These are phyloP conservation scores for Penicillium malachiteum DNA, from an alignment of 495 filamentous ascomycete species.

Conservation along the genomic window DNA sequence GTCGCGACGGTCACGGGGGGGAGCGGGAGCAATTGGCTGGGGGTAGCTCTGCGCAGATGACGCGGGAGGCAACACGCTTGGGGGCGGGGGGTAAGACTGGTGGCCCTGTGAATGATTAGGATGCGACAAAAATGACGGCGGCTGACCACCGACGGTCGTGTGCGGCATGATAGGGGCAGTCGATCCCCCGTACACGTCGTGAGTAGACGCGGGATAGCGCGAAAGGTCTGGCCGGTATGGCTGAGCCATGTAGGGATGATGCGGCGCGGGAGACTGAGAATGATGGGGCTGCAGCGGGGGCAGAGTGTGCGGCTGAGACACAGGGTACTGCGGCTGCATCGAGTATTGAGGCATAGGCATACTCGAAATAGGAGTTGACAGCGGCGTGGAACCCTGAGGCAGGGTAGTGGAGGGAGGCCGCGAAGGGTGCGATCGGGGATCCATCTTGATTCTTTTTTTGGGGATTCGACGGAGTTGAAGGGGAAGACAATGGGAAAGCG, in stretches of 20 bases:
- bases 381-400: conserved; percentile 52
- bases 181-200: conserved; percentile 55
- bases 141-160: conserved; percentile 60
- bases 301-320: conserved; percentile 64
- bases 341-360: conserved; percentile 52
- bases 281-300: conserved; percentile 67
- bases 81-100: conserved; percentile 55
- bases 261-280: conserved; percentile 44
- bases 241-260: conserved; percentile 56
- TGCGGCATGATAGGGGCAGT: conserved; percentile 48
- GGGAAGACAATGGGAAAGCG: conserved; percentile 16
- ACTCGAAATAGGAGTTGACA: conserved; percentile 45
- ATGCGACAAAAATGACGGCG: conserved; percentile 51
- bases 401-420: conserved; percentile 56
- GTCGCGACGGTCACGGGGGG: conserved; percentile 56
- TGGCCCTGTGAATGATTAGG: conserved; percentile 54
- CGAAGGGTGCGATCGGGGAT: conserved; percentile 55
- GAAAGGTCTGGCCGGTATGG: conserved; percentile 62
- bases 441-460: conserved; percentile 38
- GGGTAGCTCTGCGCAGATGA: conserved; percentile 65
- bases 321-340: conserved; percentile 58
- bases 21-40: conserved; percentile 70
- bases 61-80: conserved; percentile 63
- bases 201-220: conserved; percentile 61
- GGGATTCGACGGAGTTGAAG: conserved; percentile 18